These are phyloP conservation scores for Kodamaea laetipori DNA, from an alignment of 805 yeast genomes.

Conservation along the genomic window DNA sequence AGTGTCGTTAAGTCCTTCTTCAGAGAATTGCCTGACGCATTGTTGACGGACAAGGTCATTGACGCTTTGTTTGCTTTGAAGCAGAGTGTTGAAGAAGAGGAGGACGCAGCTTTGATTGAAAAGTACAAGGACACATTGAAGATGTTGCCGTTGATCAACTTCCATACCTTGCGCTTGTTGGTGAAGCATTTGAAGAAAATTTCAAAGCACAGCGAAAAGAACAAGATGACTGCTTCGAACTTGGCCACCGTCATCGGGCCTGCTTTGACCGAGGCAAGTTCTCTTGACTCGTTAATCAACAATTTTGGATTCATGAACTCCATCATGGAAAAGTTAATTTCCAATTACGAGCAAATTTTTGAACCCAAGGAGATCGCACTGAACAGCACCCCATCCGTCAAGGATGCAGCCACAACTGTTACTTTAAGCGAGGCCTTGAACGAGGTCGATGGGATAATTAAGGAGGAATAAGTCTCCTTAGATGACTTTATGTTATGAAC, in stretches of 20 bases:
- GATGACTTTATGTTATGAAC: not conserved
- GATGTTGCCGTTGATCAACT: constrained; percentile 65
- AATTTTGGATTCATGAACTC: constrained; percentile 59
- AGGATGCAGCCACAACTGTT: constrained; percentile 2
- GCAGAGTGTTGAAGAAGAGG: constrained; percentile 20
- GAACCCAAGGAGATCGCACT: constrained; percentile 12
- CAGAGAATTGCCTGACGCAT: constrained; percentile 84
- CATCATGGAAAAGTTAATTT: constrained; percentile 52
- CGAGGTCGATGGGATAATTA: constrained; percentile 10
- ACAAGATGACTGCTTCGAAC: constrained; percentile 87
- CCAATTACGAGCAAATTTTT: constrained; percentile 44
- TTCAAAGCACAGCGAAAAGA: constrained; percentile 62
- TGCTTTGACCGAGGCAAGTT: constrained; percentile 57
- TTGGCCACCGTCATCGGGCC: constrained; percentile 86
- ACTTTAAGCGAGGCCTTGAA: constrained; percentile 4
- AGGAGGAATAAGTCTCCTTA: not conserved
- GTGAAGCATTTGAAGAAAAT: constrained; percentile 70
- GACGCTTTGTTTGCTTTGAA: constrained; percentile 52
- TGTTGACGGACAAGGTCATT: constrained; percentile 68
- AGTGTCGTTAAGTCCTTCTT: constrained; percentile 83
- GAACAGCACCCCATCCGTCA: constrained; percentile 1
- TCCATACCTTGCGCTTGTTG: constrained; percentile 64
- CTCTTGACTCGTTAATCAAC: constrained; percentile 46
- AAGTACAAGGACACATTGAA: constrained; percentile 34
- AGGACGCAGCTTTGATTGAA: constrained; percentile 17